phyloP scores from a whole-genome alignment of 257 asterid species.

The Pogostemon cablin region DNA sequence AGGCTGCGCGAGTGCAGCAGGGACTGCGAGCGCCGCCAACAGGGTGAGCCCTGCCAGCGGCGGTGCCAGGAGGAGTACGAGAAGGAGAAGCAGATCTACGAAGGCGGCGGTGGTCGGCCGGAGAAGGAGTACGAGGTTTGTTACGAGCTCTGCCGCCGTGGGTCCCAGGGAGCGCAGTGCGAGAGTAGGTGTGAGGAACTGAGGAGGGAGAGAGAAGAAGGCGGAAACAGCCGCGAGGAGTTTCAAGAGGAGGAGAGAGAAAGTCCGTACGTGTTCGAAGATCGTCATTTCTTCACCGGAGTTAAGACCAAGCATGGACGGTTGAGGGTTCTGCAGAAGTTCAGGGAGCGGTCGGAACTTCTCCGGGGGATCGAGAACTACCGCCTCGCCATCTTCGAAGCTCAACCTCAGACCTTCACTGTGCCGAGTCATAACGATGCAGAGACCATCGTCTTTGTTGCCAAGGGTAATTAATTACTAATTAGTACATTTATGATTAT shows the following conservation, averaged over 20 bases:
- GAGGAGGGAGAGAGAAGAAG: neutral
- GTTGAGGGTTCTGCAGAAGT: constrained; percentile 56
- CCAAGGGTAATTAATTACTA: constrained; percentile 42
- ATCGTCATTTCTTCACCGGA: constrained; percentile 52
- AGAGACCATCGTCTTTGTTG: constrained; percentile 49
- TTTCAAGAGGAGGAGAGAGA: neutral
- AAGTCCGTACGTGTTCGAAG: constrained; percentile 64
- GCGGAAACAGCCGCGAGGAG: neutral
- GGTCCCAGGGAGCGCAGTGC: neutral
- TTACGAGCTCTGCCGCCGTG: constrained; percentile 20
- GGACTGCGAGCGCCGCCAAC: constrained; percentile 23
- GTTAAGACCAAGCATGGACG: constrained; percentile 54
- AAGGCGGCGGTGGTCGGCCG: neutral
- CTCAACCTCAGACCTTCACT: constrained; percentile 65
- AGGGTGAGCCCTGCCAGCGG: neutral
- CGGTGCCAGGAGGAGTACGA: constrained; percentile 25
- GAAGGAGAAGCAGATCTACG: constrained; percentile 17
- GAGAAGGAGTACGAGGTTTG: constrained; percentile 26
- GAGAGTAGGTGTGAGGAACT: neutral
- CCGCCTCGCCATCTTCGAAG: constrained; percentile 56
- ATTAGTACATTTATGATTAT: neutral
- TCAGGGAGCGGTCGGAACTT: constrained; percentile 58
- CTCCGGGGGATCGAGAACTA: constrained; percentile 62
- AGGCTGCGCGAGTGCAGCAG: constrained; percentile 34
- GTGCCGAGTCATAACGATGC: constrained; percentile 76